Evolutionary conservation across 768 basidiomycete species (phyloP).

Genomic region (Pisolithus microcarpus): DNA sequence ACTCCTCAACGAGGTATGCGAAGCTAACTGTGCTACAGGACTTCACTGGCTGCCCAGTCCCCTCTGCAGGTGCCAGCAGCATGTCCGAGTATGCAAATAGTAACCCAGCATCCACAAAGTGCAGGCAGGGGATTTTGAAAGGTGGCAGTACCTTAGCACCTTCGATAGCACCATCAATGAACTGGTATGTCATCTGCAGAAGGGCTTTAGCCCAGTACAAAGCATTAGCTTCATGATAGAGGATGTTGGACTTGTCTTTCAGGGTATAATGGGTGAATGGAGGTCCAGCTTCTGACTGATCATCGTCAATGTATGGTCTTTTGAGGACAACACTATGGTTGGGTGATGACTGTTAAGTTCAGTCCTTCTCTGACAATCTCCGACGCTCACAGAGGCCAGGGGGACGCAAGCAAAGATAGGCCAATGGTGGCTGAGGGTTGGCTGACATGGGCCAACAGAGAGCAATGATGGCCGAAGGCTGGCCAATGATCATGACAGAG

Average conservation of each 20-base stretch:
- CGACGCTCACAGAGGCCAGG: no score
- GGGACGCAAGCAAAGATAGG: no score
- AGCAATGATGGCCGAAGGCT: no score
- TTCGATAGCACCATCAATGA: not conserved
- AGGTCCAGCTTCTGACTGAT: not conserved
- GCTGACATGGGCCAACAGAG: no score
- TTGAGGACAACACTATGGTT: conserved; percentile 1
- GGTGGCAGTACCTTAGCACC: not conserved
- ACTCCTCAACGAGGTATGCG: not conserved
- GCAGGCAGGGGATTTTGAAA: conserved; percentile 4
- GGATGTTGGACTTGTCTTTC: no score
- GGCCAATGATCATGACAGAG: no score
- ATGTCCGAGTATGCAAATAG: not conserved
- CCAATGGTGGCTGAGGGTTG: no score
- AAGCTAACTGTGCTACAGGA: not conserved
- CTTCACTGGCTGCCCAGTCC: not conserved
- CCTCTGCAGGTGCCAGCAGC: not conserved
- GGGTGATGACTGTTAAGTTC: no score
- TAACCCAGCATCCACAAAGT: conserved; percentile 7
- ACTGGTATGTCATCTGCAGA: conserved; percentile 3
- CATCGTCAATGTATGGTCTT: not conserved
- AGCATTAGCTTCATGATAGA: not conserved
- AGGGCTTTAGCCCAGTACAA: conserved; percentile 7
- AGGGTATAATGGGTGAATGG: not conserved
- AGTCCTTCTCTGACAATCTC: no score